These are phyloP conservation scores for Phytopythium delawarense DNA, from an alignment of 352 stramenopile species.

Conservation along the genomic window DNA sequence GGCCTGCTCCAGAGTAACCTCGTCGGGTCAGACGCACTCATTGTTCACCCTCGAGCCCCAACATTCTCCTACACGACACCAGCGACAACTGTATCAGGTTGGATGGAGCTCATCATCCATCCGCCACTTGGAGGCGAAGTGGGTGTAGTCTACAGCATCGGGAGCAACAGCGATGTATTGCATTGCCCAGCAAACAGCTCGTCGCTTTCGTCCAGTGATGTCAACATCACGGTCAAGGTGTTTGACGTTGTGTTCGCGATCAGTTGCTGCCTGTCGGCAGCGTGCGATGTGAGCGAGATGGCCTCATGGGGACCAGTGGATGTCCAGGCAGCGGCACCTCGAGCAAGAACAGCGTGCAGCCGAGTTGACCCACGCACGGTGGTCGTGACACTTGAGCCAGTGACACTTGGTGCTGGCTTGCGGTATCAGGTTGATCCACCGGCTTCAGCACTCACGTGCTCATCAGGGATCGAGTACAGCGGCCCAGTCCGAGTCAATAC, in stretches of 20 bases:
- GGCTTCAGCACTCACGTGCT: constrained; percentile 19
- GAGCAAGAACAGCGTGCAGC: constrained; percentile 27
- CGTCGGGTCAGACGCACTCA: constrained; percentile 14
- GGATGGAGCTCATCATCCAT: constrained; percentile 41
- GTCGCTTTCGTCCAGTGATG: constrained; percentile 7
- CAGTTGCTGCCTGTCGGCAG: constrained; percentile 37
- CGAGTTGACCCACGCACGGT: constrained; percentile 27
- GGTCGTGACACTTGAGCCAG: constrained; percentile 20
- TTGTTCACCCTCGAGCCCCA: constrained; percentile 33
- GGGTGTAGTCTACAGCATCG: constrained; percentile 26
- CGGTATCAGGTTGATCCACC: constrained; percentile 20
- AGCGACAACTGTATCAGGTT: constrained; percentile 37
- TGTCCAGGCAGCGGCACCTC: constrained; percentile 24
- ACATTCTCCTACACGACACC: constrained; percentile 28
- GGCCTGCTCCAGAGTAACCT: constrained; percentile 31
- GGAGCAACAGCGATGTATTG: neutral
- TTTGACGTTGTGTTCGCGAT: constrained; percentile 43
- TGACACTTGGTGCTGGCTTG: constrained; percentile 22
- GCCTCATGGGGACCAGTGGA: constrained; percentile 25
- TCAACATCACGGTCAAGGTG: constrained; percentile 23
- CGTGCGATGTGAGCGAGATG: constrained; percentile 22
- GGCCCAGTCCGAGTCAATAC: constrained; percentile 16
- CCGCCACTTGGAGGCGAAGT: constrained; percentile 2
- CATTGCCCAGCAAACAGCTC: constrained; percentile 9
- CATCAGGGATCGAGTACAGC: constrained; percentile 24